phyloP scores from a whole-genome alignment of 768 basidiomycete genomes.

The Leucocoprinus birnbaumii region DNA sequence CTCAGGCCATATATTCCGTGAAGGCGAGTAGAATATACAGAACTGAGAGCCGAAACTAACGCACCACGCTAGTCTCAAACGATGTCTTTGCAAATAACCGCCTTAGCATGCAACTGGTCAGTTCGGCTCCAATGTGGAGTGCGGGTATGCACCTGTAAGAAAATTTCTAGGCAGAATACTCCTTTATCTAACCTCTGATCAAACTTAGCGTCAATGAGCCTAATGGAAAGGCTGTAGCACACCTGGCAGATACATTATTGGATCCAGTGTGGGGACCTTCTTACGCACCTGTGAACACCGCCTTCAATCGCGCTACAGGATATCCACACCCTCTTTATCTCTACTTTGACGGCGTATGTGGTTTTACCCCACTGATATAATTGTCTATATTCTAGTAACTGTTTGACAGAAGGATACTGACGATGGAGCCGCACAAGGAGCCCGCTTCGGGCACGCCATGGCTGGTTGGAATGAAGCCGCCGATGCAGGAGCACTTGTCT shows the following conservation, averaged over 20 bases:
- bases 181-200: neutral
- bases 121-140: neutral
- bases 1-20: constrained; percentile 34
- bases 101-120: constrained; percentile 22
- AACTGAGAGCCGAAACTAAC: neutral
- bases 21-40: constrained; percentile 22
- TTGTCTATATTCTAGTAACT: neutral
- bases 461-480: constrained; percentile 25
- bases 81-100: constrained; percentile 42
- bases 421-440: constrained; percentile 3
- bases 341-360: constrained; percentile 10
- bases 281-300: constrained; percentile 7
- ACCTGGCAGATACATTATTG: constrained; percentile 25
- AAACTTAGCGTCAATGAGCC: constrained; percentile 9
- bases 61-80: constrained; percentile 21
- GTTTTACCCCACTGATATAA: neutral
- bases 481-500: constrained; percentile 18
- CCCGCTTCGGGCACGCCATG: constrained; percentile 23
- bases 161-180: neutral
- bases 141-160: constrained; percentile 22
- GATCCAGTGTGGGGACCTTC: constrained; percentile 25
- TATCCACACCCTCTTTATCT: constrained; percentile 5
- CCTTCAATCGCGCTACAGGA: constrained; percentile 13
- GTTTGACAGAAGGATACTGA: constrained; percentile 14
- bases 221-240: constrained; percentile 18